These are phyloP conservation scores for Naganishia onofrii DNA, from an alignment of 768 basidiomycete genomes.

Conservation along the genomic window DNA sequence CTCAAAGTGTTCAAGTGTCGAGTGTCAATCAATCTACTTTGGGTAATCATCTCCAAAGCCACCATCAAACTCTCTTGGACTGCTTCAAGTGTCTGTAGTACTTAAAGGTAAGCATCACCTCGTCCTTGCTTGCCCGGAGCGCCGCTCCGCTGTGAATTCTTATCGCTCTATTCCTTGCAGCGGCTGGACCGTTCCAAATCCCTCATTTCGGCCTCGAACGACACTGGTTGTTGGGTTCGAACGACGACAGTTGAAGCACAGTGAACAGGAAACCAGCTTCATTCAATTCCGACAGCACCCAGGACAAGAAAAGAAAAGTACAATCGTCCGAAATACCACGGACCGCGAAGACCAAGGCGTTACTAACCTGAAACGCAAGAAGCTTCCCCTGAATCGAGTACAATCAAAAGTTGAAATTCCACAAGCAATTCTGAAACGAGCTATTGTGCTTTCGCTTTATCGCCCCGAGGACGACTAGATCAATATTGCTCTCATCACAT, in stretches of 20 bases:
- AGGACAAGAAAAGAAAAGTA: too few relatives aligned
- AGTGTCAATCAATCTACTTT: not conserved
- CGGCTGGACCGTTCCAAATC: not conserved
- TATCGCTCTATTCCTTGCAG: not conserved
- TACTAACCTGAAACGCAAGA: not conserved
- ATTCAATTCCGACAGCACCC: too few relatives aligned
- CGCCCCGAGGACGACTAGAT: not conserved
- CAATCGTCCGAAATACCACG: too few relatives aligned
- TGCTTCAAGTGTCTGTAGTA: not conserved
- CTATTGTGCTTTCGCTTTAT: not conserved
- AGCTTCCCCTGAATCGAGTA: not conserved
- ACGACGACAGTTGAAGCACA: not conserved
- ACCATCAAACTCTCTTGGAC: not conserved
- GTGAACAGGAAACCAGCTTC: too few relatives aligned
- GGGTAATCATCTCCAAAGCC: not conserved
- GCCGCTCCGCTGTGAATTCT: not conserved
- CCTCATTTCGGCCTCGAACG: not conserved
- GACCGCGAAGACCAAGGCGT: not conserved
- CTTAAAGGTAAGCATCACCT: not conserved
- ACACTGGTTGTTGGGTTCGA: not conserved
- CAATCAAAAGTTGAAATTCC: too few relatives aligned
- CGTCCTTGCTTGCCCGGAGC: not conserved
- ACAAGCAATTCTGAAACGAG: too few relatives aligned
- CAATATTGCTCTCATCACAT: not conserved
- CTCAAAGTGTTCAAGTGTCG: not conserved